These are phyloP conservation scores for Metschnikowia dekortorum DNA, from an alignment of 805 yeast genomes.

Conservation along the genomic window DNA sequence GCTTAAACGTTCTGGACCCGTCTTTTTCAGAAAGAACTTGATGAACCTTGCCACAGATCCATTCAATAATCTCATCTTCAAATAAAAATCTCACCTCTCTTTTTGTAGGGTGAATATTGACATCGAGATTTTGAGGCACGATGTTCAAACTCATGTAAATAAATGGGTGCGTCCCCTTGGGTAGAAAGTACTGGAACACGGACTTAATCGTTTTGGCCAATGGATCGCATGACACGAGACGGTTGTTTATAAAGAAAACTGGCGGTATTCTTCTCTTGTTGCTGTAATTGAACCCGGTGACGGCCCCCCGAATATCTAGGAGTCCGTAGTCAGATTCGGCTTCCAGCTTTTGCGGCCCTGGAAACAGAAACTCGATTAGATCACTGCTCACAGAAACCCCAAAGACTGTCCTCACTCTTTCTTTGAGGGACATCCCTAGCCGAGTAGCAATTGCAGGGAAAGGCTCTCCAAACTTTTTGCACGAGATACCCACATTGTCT, in stretches of 20 bases:
- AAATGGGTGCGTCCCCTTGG: conserved; percentile 74
- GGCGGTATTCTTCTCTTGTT: conserved; percentile 64
- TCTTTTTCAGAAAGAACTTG: conserved; percentile 53
- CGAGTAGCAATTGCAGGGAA: conserved; percentile 62
- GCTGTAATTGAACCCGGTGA: conserved; percentile 68
- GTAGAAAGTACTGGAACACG: conserved; percentile 61
- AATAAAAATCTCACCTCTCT: conserved; percentile 81
- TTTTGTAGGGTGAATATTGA: conserved; percentile 94
- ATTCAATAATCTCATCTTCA: conserved; percentile 81
- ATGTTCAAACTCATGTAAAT: conserved; percentile 69
- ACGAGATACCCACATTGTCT: conserved; percentile 63
- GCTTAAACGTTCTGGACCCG: conserved; percentile 63
- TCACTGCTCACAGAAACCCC: conserved; percentile 69
- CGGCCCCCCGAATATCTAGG: conserved; percentile 48
- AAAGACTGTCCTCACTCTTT: conserved; percentile 68
- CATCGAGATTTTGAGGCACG: conserved; percentile 72
- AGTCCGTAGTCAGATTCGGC: conserved; percentile 43
- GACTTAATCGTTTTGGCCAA: conserved; percentile 62
- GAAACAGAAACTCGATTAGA: conserved; percentile 45
- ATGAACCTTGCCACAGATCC: conserved; percentile 48
- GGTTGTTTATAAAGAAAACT: conserved; percentile 77
- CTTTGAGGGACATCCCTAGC: conserved; percentile 46
- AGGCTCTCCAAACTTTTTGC: conserved; percentile 76
- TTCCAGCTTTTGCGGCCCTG: neutral
- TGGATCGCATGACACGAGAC: conserved; percentile 82